These are phyloP conservation scores for Kondoa subrosea DNA, from an alignment of 768 basidiomycete genomes.

Conservation along the genomic window DNA sequence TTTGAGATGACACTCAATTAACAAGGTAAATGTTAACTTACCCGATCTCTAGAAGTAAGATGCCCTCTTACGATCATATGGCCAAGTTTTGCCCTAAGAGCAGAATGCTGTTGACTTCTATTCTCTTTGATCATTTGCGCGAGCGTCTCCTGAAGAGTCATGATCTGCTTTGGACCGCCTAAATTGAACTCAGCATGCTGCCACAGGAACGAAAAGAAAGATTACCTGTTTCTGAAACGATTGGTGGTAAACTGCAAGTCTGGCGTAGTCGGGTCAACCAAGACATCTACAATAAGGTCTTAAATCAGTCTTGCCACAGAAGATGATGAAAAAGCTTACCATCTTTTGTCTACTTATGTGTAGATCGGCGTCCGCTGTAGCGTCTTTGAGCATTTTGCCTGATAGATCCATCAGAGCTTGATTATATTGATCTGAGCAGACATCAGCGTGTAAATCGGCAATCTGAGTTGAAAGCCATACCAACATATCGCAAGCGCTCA, in stretches of 20 bases:
- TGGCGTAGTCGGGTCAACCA: background rate
- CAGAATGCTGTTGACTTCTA: background rate
- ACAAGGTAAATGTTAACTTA: background rate
- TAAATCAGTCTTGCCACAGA: background rate
- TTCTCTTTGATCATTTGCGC: background rate
- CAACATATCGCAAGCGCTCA: background rate
- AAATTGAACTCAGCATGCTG: background rate
- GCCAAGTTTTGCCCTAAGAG: background rate
- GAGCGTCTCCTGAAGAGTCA: slow-evolving; percentile 1
- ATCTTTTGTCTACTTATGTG: background rate
- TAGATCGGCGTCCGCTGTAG: background rate
- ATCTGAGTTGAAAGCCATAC: background rate
- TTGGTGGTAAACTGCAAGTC: background rate
- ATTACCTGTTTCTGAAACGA: background rate
- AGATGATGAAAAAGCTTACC: background rate
- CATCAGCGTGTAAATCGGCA: background rate
- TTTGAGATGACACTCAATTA: background rate
- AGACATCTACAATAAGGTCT: background rate
- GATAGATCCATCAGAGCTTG: background rate
- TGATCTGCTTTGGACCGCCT: background rate
- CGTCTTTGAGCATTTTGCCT: background rate
- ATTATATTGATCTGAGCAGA: background rate
- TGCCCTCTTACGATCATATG: background rate
- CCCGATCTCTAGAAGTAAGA: background rate
- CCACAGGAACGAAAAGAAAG: slow-evolving; percentile 5